Percentiles rank a stretch among this genome's conserved stretches.
Evolutionary conservation across 352 stramenopile genomes (phyloP).

Genomic region (Thalassiosira pacifica): DNA sequence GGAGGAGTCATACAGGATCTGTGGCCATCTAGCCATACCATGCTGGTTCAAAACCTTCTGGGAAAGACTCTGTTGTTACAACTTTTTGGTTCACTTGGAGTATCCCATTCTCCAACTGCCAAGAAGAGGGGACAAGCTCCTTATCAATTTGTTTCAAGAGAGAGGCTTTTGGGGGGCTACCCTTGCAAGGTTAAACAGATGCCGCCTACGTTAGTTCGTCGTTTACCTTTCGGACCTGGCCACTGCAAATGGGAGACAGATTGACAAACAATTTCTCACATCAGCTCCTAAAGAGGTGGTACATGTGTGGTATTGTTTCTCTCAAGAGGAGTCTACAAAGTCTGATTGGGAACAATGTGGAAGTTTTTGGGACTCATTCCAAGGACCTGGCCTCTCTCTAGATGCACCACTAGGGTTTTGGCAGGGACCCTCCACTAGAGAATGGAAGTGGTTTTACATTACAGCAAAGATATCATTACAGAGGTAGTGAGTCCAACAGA

Average conservation of each 20-base stretch:
- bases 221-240: background rate
- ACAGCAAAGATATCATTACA: background rate
- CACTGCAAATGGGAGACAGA: background rate
- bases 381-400: background rate
- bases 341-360: background rate
- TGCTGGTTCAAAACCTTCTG: background rate
- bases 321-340: background rate
- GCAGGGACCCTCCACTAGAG: background rate
- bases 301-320: background rate
- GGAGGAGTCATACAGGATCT: background rate
- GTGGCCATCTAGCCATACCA: background rate
- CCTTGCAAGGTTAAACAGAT: background rate
- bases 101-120: background rate
- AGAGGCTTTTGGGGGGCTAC: background rate
- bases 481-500: background rate
- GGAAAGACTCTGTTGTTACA: background rate
- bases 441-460: background rate
- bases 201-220: background rate
- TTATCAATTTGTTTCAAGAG: background rate
- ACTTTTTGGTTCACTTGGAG: background rate
- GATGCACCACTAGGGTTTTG: background rate
- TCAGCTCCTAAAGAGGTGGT: background rate
- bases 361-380: background rate
- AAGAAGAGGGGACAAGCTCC: background rate
- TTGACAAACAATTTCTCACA: background rate